Conservation (phyloP, 345 rosid genomes). For the Populus deltoides region DNA sequence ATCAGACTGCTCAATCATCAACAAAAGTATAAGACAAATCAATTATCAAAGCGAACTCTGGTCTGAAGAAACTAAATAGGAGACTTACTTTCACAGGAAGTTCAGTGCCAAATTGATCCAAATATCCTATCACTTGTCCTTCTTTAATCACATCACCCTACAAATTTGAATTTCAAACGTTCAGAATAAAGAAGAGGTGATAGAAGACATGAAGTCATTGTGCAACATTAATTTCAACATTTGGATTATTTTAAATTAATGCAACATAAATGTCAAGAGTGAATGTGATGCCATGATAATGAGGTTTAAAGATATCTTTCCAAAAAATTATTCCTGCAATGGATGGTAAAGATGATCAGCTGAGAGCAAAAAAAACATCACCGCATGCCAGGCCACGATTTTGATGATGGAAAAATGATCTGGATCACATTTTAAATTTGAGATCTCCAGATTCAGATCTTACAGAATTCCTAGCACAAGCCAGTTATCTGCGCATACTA, state of each 20-base stretch:
- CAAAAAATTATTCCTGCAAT: neutral
- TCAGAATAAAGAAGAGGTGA: neutral
- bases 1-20: slow-evolving; percentile 66
- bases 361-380: neutral
- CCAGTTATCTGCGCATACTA: neutral
- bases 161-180: slow-evolving; percentile 5
- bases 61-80: slow-evolving; percentile 9
- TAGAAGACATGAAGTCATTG: neutral
- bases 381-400: neutral
- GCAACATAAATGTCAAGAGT: neutral
- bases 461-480: neutral
- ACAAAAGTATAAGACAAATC: slow-evolving; percentile 3
- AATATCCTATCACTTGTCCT: slow-evolving; percentile 84
- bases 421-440: neutral
- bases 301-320: neutral
- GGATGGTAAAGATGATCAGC: neutral
- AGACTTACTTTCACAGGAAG: slow-evolving; percentile 77
- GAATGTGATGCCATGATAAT: neutral
- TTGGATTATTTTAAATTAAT: neutral
- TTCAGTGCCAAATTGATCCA: slow-evolving; percentile 74
- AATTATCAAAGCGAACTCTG: neutral
- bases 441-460: neutral
- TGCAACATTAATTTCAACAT: neutral
- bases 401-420: neutral
- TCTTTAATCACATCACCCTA: slow-evolving; percentile 85